A percentile compares a stretch with the other conserved stretches of the same genome.
Conservation (phyloP, 495 filamentous ascomycete genomes). For the Pseudomonodictys pantanalensis region DNA sequence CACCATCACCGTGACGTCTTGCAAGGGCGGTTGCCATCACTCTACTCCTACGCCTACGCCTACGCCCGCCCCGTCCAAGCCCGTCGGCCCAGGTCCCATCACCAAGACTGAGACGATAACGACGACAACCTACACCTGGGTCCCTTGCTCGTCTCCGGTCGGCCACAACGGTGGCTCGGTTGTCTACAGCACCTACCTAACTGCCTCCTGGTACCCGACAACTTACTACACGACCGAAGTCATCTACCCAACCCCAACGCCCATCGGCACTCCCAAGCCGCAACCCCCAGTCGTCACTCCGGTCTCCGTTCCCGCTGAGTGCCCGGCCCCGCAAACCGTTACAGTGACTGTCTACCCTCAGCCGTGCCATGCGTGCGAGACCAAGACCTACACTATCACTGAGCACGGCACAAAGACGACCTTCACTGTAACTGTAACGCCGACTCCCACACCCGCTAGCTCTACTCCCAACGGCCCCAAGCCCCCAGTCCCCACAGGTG, state of each 20-base stretch:
- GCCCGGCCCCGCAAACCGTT: slow-evolving; percentile 21
- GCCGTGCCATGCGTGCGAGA: slow-evolving; percentile 9
- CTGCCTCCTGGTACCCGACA: slow-evolving; percentile 32
- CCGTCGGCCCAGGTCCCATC: neutral
- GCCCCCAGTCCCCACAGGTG: slow-evolving; percentile 2
- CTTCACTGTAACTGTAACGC: slow-evolving; percentile 21
- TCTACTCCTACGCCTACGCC: slow-evolving; percentile 1
- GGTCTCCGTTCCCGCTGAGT: slow-evolving; percentile 7
- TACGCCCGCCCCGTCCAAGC: neutral
- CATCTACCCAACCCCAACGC: slow-evolving; percentile 11
- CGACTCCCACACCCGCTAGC: slow-evolving; percentile 1
- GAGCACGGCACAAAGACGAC: slow-evolving; percentile 20
- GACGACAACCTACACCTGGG: slow-evolving; percentile 34
- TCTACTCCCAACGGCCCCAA: neutral
- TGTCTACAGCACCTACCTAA: slow-evolving; percentile 41
- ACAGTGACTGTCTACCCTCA: slow-evolving; percentile 15
- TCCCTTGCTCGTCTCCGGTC: slow-evolving; percentile 40
- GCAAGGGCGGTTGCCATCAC: slow-evolving; percentile 34
- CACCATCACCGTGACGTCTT: slow-evolving; percentile 35
- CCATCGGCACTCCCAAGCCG: neutral
- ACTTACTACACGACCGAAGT: slow-evolving; percentile 14
- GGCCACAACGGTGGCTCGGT: slow-evolving; percentile 33
- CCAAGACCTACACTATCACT: slow-evolving; percentile 32
- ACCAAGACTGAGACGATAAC: slow-evolving; percentile 28
- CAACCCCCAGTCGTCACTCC: slow-evolving; percentile 19